A percentile compares a stretch with the other conserved stretches of the same genome.
These are phyloP conservation scores for Phaseolus coccineus DNA, from an alignment of 331 rosid genomes.

Conservation along the genomic window DNA sequence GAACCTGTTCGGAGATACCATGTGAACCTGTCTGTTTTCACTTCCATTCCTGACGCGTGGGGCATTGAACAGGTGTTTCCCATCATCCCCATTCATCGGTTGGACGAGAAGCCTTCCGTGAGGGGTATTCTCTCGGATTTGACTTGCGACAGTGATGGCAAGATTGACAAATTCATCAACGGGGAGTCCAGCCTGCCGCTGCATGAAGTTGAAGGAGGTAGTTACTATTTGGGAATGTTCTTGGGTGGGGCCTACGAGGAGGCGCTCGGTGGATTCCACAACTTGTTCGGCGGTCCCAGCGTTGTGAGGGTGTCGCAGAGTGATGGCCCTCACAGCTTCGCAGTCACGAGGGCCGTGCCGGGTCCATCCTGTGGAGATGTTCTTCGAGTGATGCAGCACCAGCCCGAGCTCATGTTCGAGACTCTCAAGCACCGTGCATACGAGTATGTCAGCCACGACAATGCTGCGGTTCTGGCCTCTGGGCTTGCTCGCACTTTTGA, in stretches of 20 bases:
- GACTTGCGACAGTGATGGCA: slow-evolving; percentile 98
- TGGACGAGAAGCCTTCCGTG: slow-evolving; percentile 70
- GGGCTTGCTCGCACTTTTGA: slow-evolving; percentile 67
- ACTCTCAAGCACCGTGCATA: slow-evolving; percentile 83
- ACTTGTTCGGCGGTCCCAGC: slow-evolving; percentile 93
- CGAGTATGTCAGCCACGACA: slow-evolving; percentile 56
- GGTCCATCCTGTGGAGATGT: slow-evolving; percentile 90
- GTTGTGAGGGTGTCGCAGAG: slow-evolving; percentile 90
- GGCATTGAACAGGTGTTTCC: slow-evolving; percentile 84
- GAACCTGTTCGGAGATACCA: slow-evolving; percentile 72
- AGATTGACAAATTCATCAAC: slow-evolving; percentile 82
- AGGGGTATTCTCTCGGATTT: slow-evolving; percentile 81
- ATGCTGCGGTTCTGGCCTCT: slow-evolving; percentile 51
- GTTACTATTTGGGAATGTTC: slow-evolving; percentile 95
- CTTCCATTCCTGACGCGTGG: slow-evolving; percentile 92
- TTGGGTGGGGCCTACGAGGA: slow-evolving; percentile 99
- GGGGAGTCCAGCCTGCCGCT: slow-evolving; percentile 83
- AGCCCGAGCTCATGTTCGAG: slow-evolving; percentile 98
- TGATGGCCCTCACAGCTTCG: slow-evolving; percentile 91
- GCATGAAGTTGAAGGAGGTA: slow-evolving; percentile 73
- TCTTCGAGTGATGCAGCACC: slow-evolving; percentile 96
- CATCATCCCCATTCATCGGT: slow-evolving; percentile 88
- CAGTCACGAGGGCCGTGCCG: slow-evolving; percentile 77
- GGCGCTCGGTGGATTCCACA: slow-evolving; percentile 97
- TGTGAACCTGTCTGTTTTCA: slow-evolving; percentile 84